phyloP scores from a whole-genome alignment of 768 basidiomycete species.

The Kwoniella sp. region DNA sequence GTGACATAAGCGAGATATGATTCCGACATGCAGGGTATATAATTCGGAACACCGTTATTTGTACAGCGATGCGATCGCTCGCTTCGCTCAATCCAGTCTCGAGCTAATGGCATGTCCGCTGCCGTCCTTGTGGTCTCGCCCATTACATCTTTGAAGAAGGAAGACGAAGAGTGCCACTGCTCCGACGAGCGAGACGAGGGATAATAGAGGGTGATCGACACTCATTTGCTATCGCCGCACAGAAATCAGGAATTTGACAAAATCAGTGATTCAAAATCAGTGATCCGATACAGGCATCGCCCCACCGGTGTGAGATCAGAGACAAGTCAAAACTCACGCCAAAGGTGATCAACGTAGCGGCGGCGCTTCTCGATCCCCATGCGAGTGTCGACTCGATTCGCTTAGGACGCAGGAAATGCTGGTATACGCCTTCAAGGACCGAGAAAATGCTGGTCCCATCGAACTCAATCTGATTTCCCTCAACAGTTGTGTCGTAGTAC shows the following conservation, averaged over 20 bases:
- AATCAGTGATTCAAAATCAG: no score
- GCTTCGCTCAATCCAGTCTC: constrained; percentile 11
- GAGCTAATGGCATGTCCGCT: constrained; percentile 4
- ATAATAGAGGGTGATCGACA: constrained; percentile 41
- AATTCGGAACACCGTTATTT: neutral
- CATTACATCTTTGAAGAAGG: constrained; percentile 32
- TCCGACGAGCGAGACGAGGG: constrained; percentile 36
- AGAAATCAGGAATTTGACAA: constrained; percentile 11
- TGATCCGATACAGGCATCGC: no score
- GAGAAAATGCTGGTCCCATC: constrained; percentile 66
- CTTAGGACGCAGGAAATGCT: constrained; percentile 52
- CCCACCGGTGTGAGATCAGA: neutral
- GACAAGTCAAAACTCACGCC: constrained; percentile 32
- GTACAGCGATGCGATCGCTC: constrained; percentile 12
- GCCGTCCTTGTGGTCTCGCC: constrained; percentile 26
- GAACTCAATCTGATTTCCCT: constrained; percentile 64
- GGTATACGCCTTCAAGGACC: constrained; percentile 69
- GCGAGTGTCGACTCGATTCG: constrained; percentile 46
- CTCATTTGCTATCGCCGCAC: constrained; percentile 31
- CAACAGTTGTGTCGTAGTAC: constrained; percentile 73
- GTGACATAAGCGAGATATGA: constrained; percentile 8
- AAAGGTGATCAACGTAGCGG: constrained; percentile 42
- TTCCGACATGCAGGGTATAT: constrained; percentile 22
- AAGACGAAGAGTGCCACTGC: constrained; percentile 39
- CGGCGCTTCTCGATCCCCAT: constrained; percentile 52